Percentiles rank a stretch among this genome's conserved stretches.
These are phyloP conservation scores for Oligophagozyma castellii DNA, from an alignment of 1,139 yeast species.

Conservation along the genomic window DNA sequence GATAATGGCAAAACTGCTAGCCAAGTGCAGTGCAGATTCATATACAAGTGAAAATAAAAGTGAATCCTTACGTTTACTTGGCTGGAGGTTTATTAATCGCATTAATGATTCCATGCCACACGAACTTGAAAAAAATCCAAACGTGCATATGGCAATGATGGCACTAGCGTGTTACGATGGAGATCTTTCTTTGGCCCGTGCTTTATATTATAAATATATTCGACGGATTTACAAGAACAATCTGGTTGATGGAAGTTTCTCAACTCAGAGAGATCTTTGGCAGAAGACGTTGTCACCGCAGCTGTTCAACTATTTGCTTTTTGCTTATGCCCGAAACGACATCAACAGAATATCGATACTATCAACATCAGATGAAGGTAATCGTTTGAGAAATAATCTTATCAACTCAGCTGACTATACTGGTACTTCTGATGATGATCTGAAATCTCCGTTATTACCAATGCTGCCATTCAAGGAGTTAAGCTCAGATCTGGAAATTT, in stretches of 20 bases:
- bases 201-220: conserved; percentile 34
- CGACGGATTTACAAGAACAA: conserved; percentile 4
- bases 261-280: conserved; percentile 9
- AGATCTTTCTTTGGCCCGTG: conserved; percentile 62
- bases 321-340: conserved; percentile 39
- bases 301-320: conserved; percentile 40
- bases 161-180: conserved; percentile 67
- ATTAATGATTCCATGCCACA: conserved; percentile 30
- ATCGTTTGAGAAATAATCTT: conserved; percentile 33
- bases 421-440: conserved; percentile 10
- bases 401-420: conserved; percentile 27
- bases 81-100: conserved; percentile 72
- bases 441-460: conserved; percentile 34
- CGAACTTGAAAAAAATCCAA: conserved; percentile 30
- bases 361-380: conserved; percentile 33
- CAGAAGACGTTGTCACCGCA: conserved; percentile 26
- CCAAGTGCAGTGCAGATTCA: conserved; percentile 51
- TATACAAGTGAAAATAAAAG: conserved; percentile 20
- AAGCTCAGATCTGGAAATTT: conserved; percentile 30
- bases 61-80: conserved; percentile 16
- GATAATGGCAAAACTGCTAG: conserved; percentile 55
- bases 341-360: conserved; percentile 29
- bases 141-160: conserved; percentile 55
- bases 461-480: conserved; percentile 47
- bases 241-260: conserved; percentile 12